Evolutionary conservation across 1,139 yeast genomes (phyloP).

Genomic region (Candida sanyaensis): DNA sequence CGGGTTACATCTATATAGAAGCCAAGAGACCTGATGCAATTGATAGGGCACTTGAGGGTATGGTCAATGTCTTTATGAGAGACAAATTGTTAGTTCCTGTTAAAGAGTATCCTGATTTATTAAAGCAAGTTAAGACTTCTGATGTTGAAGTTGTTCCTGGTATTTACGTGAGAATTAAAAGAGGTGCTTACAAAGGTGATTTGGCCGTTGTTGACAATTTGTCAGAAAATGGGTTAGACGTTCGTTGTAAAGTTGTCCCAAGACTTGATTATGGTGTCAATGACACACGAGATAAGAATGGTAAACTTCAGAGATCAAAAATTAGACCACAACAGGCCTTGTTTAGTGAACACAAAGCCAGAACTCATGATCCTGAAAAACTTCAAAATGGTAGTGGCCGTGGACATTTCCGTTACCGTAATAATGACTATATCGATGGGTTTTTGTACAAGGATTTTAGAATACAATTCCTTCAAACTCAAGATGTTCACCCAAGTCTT

Average conservation of each 20-base stretch:
- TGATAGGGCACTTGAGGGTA: conserved; percentile 82
- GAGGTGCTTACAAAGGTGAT: conserved; percentile 93
- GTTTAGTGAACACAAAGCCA: conserved; percentile 72
- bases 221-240: conserved; percentile 93
- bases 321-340: conserved; percentile 82
- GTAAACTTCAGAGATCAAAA: conserved; percentile 53
- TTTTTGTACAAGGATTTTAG: conserved; percentile 85
- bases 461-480: conserved; percentile 77
- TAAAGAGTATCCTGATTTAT: conserved; percentile 89
- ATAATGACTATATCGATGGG: conserved; percentile 90
- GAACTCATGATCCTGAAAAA: conserved; percentile 53
- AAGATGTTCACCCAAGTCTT: conserved; percentile 81
- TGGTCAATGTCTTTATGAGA: conserved; percentile 77
- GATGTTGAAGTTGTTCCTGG: conserved; percentile 92
- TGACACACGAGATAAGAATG: conserved; percentile 58
- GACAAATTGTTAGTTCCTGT: conserved; percentile 87
- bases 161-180: conserved; percentile 82
- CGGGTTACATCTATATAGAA: conserved; percentile 90
- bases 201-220: conserved; percentile 90
- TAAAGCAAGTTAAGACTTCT: conserved; percentile 85
- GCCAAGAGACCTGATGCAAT: conserved; percentile 95
- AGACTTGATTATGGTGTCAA: conserved; percentile 86
- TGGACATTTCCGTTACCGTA: conserved; percentile 71
- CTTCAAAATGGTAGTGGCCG: conserved; percentile 78
- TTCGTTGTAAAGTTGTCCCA: conserved; percentile 87